Evolutionary conservation across 2,329 filamentous ascomycete species (phyloP).

Genomic region (Mycocentrospora acerina): DNA sequence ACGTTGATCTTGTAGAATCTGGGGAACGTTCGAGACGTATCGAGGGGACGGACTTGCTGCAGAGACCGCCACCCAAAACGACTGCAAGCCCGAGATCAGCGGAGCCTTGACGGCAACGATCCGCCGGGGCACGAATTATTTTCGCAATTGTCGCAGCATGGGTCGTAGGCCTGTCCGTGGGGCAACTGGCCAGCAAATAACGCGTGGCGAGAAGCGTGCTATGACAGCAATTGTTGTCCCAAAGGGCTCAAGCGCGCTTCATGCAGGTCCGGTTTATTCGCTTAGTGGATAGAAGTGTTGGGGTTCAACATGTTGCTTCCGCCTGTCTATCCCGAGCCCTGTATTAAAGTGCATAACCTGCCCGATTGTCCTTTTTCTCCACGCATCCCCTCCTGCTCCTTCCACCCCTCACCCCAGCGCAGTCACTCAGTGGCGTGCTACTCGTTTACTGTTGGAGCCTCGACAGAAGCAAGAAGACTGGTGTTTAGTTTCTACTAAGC

Average conservation of each 20-base stretch:
- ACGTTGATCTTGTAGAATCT: slow-evolving; percentile 14
- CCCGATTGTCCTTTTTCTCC: slow-evolving; percentile 3
- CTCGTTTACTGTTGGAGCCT: slow-evolving; percentile 19
- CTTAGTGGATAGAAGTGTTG: slow-evolving; percentile 27
- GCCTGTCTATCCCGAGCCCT: neutral
- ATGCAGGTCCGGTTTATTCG: slow-evolving; percentile 38
- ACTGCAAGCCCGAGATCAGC: slow-evolving; percentile 27
- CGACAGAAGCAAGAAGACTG: slow-evolving; percentile 1
- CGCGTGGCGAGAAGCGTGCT: slow-evolving; percentile 17
- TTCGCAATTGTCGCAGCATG: slow-evolving; percentile 22
- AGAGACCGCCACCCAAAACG: slow-evolving; percentile 24
- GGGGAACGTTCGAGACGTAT: slow-evolving; percentile 22
- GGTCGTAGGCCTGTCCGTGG: slow-evolving; percentile 15
- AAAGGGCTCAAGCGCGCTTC: slow-evolving; percentile 9
- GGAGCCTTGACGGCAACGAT: slow-evolving; percentile 12
- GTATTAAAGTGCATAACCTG: too few relatives aligned
- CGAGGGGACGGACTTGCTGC: slow-evolving; percentile 6
- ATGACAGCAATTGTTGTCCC: slow-evolving; percentile 25
- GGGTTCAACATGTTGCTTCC: slow-evolving; percentile 28
- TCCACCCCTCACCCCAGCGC: slow-evolving; percentile 12
- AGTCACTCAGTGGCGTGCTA: slow-evolving; percentile 19
- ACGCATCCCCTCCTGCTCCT: slow-evolving; percentile 15
- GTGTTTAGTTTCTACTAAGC: slow-evolving; percentile 8
- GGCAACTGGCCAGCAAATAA: slow-evolving; percentile 22
- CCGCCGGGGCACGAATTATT: slow-evolving; percentile 28